Evolutionary conservation across 306 rosid species (phyloP), one percentile per base, ranked within the genome.

Genomic region (Vicia villosa): DNA sequence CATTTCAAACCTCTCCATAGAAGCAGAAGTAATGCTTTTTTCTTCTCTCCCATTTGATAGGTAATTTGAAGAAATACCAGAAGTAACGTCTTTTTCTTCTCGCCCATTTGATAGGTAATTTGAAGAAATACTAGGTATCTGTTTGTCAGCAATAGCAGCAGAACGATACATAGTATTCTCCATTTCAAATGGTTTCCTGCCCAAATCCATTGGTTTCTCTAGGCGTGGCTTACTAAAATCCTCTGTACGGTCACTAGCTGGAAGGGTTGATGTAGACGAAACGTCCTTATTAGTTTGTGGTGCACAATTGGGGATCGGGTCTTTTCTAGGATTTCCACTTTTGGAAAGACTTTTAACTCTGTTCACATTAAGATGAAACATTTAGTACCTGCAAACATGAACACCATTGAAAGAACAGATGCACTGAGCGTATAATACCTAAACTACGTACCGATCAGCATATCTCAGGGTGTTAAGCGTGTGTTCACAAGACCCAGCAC

Each of bases 401-500:
- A 69, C 60, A 43, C 15, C 5, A 15, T 46, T 20, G 69, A 73
- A 41, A 58, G 47, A 51, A 32, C 40, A 46, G 51, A 47, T 12
- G 57, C 22, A 24, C 59, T 64, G 24, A 55, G 43, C 59, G 63
- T 70, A 70, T 1, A 10, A 49, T 3, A 49, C 66, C 47, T 28
- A 66, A 76, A 43, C 19, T 34, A 34, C 82, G 66, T 80, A 95
- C 99, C 99, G 74, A 77, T 95, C 99, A 5, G 99, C 99, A 70
- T 91, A 95, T 91, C 99, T 86, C 81, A 95, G 75, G 74, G 99
- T 95, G 49, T 95, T 95, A 22, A 95, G 86, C 1, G 99, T 95
- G 74, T 95, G 99, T 75, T 95, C 99, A 46, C 99, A 95, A 69
- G 99, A 95, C 62, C 97, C 99, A 2, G 96, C 99, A 76, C 94